phyloP scores from a whole-genome alignment of 1,284 basidiomycete species.

The Leccinum griseonigrum region DNA sequence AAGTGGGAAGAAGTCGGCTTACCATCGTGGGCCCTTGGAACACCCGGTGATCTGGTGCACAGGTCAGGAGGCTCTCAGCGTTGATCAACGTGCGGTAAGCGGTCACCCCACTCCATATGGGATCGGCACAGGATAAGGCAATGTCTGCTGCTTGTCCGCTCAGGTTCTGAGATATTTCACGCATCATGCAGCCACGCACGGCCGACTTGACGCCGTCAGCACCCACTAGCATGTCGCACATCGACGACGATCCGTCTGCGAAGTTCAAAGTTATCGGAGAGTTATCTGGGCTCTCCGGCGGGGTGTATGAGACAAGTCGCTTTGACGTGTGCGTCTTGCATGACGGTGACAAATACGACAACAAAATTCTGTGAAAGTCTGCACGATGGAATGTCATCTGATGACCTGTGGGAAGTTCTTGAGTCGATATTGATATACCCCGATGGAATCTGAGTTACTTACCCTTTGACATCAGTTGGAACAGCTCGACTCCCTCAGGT shows the following conservation, averaged over 20 bases:
- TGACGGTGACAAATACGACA: constrained; percentile 33
- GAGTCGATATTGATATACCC: constrained; percentile 1
- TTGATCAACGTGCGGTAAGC: constrained; percentile 42
- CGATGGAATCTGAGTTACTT: constrained; percentile 25
- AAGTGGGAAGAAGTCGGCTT: background rate
- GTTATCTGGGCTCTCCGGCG: constrained; percentile 21
- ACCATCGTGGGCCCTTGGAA: constrained; percentile 21
- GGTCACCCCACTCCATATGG: constrained; percentile 42
- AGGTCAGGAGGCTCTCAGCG: constrained; percentile 33
- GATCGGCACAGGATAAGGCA: constrained; percentile 29
- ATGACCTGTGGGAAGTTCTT: constrained; percentile 32
- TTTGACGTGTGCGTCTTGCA: constrained; percentile 37
- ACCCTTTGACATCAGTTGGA: constrained; percentile 47
- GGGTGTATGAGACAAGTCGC: constrained; percentile 39
- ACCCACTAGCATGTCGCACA: constrained; percentile 48
- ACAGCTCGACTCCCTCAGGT: constrained; percentile 44
- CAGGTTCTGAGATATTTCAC: constrained; percentile 24
- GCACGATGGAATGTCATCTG: constrained; percentile 42
- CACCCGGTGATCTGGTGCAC: constrained; percentile 37
- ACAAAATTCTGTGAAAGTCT: constrained; percentile 41
- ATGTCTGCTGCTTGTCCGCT: constrained; percentile 11
- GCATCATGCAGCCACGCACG: constrained; percentile 42
- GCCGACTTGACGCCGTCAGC: constrained; percentile 54
- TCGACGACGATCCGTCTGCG: constrained; percentile 40
- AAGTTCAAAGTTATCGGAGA: constrained; percentile 40